phyloP scores from a whole-genome alignment of 2,329 filamentous ascomycete genomes.

The Penicillium occitanis region DNA sequence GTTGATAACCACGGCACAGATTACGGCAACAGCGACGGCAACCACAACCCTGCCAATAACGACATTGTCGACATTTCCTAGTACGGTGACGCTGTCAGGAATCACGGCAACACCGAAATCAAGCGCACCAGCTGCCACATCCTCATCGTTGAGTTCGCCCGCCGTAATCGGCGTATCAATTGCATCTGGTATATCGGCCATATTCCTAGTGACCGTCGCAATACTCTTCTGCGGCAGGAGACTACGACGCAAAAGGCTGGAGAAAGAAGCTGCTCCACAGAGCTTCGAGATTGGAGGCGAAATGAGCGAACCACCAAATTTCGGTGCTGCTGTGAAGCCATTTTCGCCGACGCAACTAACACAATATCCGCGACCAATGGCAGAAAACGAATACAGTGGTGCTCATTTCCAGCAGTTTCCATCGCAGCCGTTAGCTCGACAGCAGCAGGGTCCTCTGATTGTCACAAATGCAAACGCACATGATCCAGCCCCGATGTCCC shows the following conservation, averaged over 20 bases:
- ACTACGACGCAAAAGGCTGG: constrained; percentile 29
- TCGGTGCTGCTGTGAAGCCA: constrained; percentile 24
- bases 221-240: constrained; percentile 35
- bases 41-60: neutral
- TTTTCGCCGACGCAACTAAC: neutral
- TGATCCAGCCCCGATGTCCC: constrained; percentile 22
- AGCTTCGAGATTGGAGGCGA: constrained; percentile 42
- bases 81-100: neutral
- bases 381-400: constrained; percentile 16
- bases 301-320: constrained; percentile 40
- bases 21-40: neutral
- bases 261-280: constrained; percentile 26
- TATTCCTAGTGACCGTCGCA: constrained; percentile 36
- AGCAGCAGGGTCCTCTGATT: constrained; percentile 9
- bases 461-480: constrained; percentile 32
- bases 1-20: neutral
- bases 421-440: constrained; percentile 19
- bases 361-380: neutral
- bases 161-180: constrained; percentile 41
- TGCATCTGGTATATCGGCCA: constrained; percentile 36
- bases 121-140: neutral
- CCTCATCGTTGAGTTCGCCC: constrained; percentile 29
- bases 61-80: neutral
- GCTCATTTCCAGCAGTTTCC: constrained; percentile 22
- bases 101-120: neutral